Conservation (phyloP, 768 basidiomycete genomes). For the Tricholomella constricta region DNA sequence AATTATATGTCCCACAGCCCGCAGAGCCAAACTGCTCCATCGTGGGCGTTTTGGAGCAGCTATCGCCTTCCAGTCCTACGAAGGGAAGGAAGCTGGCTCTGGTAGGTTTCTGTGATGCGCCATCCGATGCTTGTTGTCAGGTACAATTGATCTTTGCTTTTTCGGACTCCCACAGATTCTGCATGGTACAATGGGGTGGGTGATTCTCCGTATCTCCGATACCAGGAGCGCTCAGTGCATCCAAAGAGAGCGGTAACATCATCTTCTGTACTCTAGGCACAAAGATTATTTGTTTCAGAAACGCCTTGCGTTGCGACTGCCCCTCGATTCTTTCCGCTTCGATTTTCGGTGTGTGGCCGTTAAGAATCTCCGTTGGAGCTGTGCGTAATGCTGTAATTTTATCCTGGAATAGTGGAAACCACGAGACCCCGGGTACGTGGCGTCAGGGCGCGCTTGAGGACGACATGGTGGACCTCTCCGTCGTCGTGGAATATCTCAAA, state of each 20-base stretch:
- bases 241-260: slow-evolving; percentile 22
- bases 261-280: slow-evolving; percentile 51
- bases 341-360: slow-evolving; percentile 72
- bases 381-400: slow-evolving; percentile 7
- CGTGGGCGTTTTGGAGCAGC: slow-evolving; percentile 64
- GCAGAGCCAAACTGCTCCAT: slow-evolving; percentile 44
- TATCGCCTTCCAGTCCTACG: slow-evolving; percentile 49
- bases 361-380: background rate
- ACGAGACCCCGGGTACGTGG: slow-evolving; percentile 74
- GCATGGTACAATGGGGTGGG: slow-evolving; percentile 79
- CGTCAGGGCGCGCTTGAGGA: slow-evolving; percentile 57
- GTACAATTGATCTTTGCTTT: slow-evolving; percentile 16
- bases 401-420: slow-evolving; percentile 59
- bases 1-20: slow-evolving; percentile 54
- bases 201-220: slow-evolving; percentile 28
- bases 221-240: slow-evolving; percentile 14
- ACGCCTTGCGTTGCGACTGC: slow-evolving; percentile 61
- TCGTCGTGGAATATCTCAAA: slow-evolving; percentile 65
- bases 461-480: slow-evolving; percentile 66
- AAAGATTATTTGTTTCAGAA: slow-evolving; percentile 86
- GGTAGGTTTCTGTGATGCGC: slow-evolving; percentile 41
- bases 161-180: slow-evolving; percentile 53
- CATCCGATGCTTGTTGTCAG: slow-evolving; percentile 7
- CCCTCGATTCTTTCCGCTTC: slow-evolving; percentile 82
- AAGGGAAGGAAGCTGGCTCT: slow-evolving; percentile 64